Evolutionary conservation across 306 rosid genomes (phyloP), one percentile per base, ranked within the genome.

Genomic region (Hippophae rhamnoides): DNA sequence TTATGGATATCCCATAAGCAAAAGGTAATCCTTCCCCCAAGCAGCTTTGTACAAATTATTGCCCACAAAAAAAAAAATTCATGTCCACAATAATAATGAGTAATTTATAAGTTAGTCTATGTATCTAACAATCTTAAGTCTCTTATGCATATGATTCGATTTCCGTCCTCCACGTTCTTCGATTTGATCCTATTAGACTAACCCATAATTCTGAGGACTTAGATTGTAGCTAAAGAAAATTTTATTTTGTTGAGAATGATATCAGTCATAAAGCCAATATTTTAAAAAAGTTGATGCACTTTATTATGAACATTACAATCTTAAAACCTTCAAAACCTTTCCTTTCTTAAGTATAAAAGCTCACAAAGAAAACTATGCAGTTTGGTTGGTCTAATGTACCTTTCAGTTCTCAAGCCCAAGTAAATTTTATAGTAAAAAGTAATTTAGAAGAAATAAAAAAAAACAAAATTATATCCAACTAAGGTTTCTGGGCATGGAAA

Each of bases 291-390:
- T 31, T 31, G 4, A 31, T 31, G 38, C 38, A 31, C 38, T 31
- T 31, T n/a, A 3, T 9, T 3, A 14, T 25, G 26, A 42, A 40
- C 47, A 51, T 40, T 48, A 27, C 58, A 31, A 40, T 53, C 62
- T 49, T 58, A 23, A 50, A 14, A 40, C 47, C 62, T 49, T 58
- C 13, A 50, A 14, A 13, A 56, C 42, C 18, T 69, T 75, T 52
- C 26, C 82, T 78, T 75, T 62, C 82, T 81, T 81, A 57, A 78
- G 56, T 84, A 54, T 62, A 73, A 73, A 18, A 72, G 74, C 67
- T 69, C 78, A 63, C 47, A 58, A 58, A 27, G 56, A 25, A 44
- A 57, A 18, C 56, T 45, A 13, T 25, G 56, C 48, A 23, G 13
- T 13, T 60, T 44, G 76, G 69, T 71, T 76, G 78, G 78, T 45